Evolutionary conservation across 164 flowering plant species (phyloP).

Genomic region (Taxillus chinensis): DNA sequence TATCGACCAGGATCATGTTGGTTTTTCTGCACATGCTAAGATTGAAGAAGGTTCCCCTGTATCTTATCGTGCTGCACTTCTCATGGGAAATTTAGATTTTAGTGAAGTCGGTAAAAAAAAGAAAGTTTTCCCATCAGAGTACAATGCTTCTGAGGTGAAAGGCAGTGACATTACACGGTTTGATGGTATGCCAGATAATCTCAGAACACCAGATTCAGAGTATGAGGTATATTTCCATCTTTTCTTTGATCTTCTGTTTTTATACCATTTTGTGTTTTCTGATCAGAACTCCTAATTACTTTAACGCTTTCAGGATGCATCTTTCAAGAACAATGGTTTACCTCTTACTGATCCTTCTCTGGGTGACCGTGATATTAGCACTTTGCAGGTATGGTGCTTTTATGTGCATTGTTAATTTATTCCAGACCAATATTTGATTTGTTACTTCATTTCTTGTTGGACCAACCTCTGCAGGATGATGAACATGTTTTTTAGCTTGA

Average conservation of each 20-base stretch:
- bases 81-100: background rate
- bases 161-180: background rate
- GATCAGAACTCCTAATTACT: background rate
- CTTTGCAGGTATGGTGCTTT: conserved; percentile 4
- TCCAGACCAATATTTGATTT: background rate
- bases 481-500: too few species aligned
- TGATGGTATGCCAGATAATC: background rate
- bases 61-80: background rate
- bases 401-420: background rate
- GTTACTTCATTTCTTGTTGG: background rate
- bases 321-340: background rate
- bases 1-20: conserved; percentile 2
- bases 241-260: background rate
- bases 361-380: conserved; percentile 3
- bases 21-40: background rate
- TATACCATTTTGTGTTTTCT: background rate
- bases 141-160: background rate
- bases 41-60: conserved; percentile 1
- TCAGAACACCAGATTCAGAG: background rate
- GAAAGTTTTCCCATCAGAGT: background rate
- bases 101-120: background rate
- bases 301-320: conserved; percentile 1
- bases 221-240: background rate
- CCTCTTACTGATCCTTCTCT: conserved; percentile 4
- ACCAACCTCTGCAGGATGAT: too few species aligned